A percentile compares a stretch with the other conserved stretches of the same genome.
Evolutionary conservation across 1,284 basidiomycete species (phyloP).

Genomic region (Lentinula novae-zelandiae): DNA sequence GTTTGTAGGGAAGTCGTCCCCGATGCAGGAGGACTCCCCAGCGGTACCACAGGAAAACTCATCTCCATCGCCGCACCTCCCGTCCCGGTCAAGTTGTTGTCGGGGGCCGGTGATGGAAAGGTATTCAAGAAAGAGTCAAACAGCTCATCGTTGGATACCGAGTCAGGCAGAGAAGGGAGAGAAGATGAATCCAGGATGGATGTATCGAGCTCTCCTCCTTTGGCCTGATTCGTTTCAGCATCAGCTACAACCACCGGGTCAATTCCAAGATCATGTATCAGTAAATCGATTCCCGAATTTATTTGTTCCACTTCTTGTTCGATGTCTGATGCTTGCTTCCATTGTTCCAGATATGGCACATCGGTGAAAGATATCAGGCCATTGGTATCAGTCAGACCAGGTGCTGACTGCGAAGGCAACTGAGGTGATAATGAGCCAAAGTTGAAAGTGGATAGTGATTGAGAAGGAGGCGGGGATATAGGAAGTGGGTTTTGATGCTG

Average conservation of each 20-base stretch:
- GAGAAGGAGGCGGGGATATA: neutral
- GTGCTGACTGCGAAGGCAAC: slow-evolving; percentile 14
- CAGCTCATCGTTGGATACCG: neutral
- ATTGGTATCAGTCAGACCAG: slow-evolving; percentile 19
- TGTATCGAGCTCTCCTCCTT: slow-evolving; percentile 11
- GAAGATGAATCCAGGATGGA: neutral
- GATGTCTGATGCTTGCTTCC: slow-evolving; percentile 63
- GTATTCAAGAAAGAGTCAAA: slow-evolving; percentile 11
- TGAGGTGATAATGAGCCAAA: slow-evolving; percentile 10
- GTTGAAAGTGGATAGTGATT: slow-evolving; percentile 13
- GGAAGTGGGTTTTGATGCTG: neutral
- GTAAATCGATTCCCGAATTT: slow-evolving; percentile 66
- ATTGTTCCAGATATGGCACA: slow-evolving; percentile 47
- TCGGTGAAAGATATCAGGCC: slow-evolving; percentile 38
- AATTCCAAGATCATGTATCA: slow-evolving; percentile 71
- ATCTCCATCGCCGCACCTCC: neutral
- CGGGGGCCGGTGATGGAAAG: neutral
- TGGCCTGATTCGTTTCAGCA: slow-evolving; percentile 16
- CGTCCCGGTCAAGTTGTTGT: neutral
- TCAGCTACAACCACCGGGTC: slow-evolving; percentile 40
- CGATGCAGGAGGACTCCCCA: neutral
- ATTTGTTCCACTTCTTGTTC: slow-evolving; percentile 71
- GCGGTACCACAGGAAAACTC: neutral
- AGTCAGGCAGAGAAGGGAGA: neutral
- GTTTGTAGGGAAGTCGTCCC: neutral